phyloP scores from a whole-genome alignment of 345 rosid species.

The Gossypium arboreum region DNA sequence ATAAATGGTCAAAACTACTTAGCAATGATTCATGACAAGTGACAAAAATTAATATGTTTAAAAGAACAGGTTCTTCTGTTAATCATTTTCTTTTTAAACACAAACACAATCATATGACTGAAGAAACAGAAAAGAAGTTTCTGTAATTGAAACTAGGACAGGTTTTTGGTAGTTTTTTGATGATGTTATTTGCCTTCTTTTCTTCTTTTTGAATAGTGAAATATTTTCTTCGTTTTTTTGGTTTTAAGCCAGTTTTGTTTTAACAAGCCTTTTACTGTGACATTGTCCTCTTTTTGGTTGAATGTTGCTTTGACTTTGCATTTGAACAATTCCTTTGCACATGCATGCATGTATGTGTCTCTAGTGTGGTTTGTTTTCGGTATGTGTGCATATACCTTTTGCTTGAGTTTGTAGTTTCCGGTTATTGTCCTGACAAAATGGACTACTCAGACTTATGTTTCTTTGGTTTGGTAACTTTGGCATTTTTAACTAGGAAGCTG shows the following conservation, averaged over 20 bases:
- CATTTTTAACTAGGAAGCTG: background rate
- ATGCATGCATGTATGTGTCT: background rate
- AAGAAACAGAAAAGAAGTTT: background rate
- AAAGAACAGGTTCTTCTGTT: background rate
- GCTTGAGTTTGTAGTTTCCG: background rate
- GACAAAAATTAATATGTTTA: background rate
- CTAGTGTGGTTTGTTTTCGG: background rate
- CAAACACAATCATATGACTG: background rate
- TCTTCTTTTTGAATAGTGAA: background rate
- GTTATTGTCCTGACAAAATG: background rate
- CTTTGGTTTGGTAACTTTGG: background rate
- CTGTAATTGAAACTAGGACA: background rate
- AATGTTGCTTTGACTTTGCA: background rate
- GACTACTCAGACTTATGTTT: background rate
- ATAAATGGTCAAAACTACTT: background rate
- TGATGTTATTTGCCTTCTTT: background rate
- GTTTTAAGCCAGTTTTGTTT: background rate
- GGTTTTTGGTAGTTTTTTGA: background rate
- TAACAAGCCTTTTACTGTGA: background rate
- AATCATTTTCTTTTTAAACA: background rate
- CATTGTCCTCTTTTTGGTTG: background rate
- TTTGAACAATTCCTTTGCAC: background rate
- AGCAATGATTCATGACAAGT: background rate
- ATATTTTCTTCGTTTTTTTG: background rate
- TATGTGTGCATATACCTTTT: background rate